Base-by-base conservation (phyloP, 2,329 filamentous ascomycete genomes). In the Apiospora sp. region DNA sequence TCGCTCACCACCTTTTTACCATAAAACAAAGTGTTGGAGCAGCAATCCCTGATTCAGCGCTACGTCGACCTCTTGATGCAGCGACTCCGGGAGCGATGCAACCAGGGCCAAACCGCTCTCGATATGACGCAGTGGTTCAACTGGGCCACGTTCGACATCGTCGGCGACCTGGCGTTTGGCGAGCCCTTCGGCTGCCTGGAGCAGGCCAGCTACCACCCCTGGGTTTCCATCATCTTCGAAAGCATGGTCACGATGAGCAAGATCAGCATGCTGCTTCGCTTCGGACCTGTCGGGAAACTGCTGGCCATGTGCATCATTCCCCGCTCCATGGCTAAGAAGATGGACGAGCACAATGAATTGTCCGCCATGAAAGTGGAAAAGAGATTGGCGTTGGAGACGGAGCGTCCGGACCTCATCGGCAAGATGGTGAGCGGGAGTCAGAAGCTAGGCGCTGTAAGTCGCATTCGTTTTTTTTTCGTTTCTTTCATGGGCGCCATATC, bases 321-420 rank as follows among this genome's bases (percentile, higher is more conserved):
- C 8, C 19, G n/a, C 7, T 22, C 13, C 34, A 10, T 69, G 16
- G 46, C 30, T 3, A 3, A 10, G 6, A 54, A 54, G 30, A 41
- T 24, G 27, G 13, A 48, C 8, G 34, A 34, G 13, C 68, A 69
- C 30, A 10, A 16, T 19, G 22, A 27, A 27, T n/a, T 69, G n/a
- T 69, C 68, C 5, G 46, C 14, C 27, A 7, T n/a, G 22, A 69
- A 54, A 46, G 68, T 69, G 44, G 34, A 54, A 44, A 72, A 79
- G 43, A 76, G 81, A 6, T 77, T 80, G 16, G 75, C 76, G 54
- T 72, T 78, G 8, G 77, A 74, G 19, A 71, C 69, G 10, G 78
- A 79, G 70, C 72, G 79, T 5, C 76, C 80, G 13, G 81, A 83
- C 44, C 77, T 83, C 51, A 77, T 83, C 30, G 77, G 79, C 51